Base-by-base conservation (phyloP, 345 rosid species). In the Eucalyptus victrix region DNA sequence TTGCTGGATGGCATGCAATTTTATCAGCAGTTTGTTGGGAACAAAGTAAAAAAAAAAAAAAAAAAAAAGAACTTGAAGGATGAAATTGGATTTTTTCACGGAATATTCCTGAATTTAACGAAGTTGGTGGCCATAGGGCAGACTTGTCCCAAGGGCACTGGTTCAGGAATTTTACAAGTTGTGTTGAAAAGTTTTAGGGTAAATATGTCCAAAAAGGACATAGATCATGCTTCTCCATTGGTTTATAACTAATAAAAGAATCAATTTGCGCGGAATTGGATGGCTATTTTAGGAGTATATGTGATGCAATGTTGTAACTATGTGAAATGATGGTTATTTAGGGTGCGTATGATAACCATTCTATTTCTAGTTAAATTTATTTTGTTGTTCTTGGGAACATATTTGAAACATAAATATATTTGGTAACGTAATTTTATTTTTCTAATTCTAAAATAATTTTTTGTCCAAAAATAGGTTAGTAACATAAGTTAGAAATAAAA, bases 321-420 rank as follows among this genome's bases (percentile, higher is more conserved):
- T 15, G 18, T 30, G 34, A 65, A 30, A n/a, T 30, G 34, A 15
- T 30, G 34, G 72, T 30, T 1, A 62, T 3, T 62, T 62, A 30
- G 34, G 4, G 2, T 4, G 10, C 3, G 5, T 12, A 56, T 56
- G 28, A 9, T 21, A 56, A 56, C 1, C 0, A 56, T 23, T 56
- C 12, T 56, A 56, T 56, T 56, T 56, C 12, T 56, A 24, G 60
- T 56, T 4, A 56, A 12, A 56, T 56, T 24, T 56, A 23, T 56
- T 56, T 56, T 56, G 10, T 9, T 4, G 5, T 54, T 54, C 60
- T 23, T 23, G 5, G 26, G 60, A 54, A 54, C 26, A 54, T 21
- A 21, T 54, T 54, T 54, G 11, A 23, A 54, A 54, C 26, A 54
- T 21, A 54, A 54, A 23, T 54, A 3, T 23, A 19, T 54, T 54